A percentile compares a stretch with the other conserved stretches of the same genome.
phyloP scores from a whole-genome alignment of 2,329 filamentous ascomycete species.

The Gyromitra esculenta region DNA sequence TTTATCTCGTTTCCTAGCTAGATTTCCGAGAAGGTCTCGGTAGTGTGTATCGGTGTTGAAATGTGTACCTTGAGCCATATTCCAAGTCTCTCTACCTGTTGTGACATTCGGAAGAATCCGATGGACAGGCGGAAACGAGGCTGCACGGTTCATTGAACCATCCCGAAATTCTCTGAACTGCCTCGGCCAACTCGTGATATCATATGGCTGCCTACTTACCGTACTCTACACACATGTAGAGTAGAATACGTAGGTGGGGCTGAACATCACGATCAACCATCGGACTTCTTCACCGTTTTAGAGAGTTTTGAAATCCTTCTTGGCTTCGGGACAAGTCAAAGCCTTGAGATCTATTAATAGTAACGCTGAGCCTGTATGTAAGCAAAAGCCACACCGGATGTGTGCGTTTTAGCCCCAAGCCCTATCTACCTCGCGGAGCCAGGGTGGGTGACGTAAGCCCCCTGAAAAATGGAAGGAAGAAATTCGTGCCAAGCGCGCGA shows the following conservation, averaged over 20 bases:
- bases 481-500: constrained; percentile 35
- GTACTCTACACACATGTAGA: neutral
- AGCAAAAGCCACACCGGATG: constrained; percentile 8
- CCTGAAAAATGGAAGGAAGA: constrained; percentile 39
- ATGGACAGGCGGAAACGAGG: neutral
- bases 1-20: constrained; percentile 19
- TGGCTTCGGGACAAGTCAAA: neutral
- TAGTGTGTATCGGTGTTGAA: constrained; percentile 10
- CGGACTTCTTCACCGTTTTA: neutral
- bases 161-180: neutral
- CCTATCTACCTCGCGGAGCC: neutral
- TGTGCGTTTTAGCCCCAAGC: constrained; percentile 34
- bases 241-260: neutral
- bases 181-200: neutral
- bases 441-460: constrained; percentile 48
- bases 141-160: neutral
- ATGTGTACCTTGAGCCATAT: neutral
- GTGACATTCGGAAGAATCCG: constrained; percentile 15
- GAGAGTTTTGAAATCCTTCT: neutral
- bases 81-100: neutral
- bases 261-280: neutral
- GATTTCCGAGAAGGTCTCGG: constrained; percentile 35
- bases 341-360: constrained; percentile 37
- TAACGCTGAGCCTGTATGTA: constrained; percentile 34
- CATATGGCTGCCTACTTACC: neutral